Evolutionary conservation across 305 asterid species (phyloP).

Genomic region (Plantago lanceolata): DNA sequence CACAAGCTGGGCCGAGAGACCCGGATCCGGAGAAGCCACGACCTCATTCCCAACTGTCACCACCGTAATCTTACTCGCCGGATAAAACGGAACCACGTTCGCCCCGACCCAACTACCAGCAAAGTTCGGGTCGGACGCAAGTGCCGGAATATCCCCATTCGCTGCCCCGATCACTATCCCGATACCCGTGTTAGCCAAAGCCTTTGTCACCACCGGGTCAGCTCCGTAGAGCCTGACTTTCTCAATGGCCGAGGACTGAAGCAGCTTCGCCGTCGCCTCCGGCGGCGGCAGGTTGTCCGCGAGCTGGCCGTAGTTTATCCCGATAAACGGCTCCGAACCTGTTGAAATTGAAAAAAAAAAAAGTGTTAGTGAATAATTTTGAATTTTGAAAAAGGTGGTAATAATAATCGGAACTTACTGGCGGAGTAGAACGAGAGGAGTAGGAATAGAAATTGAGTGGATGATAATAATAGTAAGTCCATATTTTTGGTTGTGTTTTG

Average conservation of each 20-base stretch:
- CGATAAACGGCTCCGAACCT: conserved; percentile 80
- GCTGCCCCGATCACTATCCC: conserved; percentile 88
- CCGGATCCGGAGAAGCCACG: conserved; percentile 50
- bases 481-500: too few species aligned
- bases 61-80: conserved; percentile 73
- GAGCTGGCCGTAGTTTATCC: conserved; percentile 74
- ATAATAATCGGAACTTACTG: conserved; percentile 22
- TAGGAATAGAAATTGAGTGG: conserved; percentile 21
- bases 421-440: conserved; percentile 29
- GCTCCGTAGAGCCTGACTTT: conserved; percentile 93
- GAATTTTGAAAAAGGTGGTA: neutral
- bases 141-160: conserved; percentile 77
- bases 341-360: too few species aligned
- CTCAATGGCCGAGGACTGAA: conserved; percentile 67
- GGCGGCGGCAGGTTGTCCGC: conserved; percentile 93
- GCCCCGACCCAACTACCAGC: conserved; percentile 74
- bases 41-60: conserved; percentile 86
- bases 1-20: conserved; percentile 53
- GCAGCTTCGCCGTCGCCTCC: conserved; percentile 67
- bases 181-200: conserved; percentile 64
- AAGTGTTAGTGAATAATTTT: neutral
- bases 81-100: conserved; percentile 63
- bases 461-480: neutral
- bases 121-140: conserved; percentile 74
- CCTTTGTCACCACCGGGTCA: conserved; percentile 74